Evolutionary conservation across 148 eudicot species (phyloP).

Genomic region (Camellia lanceoleosa): DNA sequence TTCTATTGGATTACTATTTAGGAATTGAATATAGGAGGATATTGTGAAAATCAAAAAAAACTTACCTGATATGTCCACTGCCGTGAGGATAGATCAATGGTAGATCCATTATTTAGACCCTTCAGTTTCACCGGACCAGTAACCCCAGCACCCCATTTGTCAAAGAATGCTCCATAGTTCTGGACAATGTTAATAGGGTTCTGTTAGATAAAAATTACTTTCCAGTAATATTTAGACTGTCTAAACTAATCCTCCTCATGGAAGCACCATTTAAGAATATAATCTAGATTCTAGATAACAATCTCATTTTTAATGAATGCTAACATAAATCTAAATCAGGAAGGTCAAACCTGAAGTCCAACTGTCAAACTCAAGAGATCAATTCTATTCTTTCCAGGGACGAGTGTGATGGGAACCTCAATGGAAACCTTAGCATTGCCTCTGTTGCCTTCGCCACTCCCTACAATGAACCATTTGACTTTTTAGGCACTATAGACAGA

Average conservation of each 20-base stretch:
- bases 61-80: constrained; percentile 91
- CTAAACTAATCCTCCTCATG: background rate
- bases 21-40: background rate
- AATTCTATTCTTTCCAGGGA: constrained; percentile 52
- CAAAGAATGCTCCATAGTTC: constrained; percentile 94
- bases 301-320: background rate
- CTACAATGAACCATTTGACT: constrained; percentile 19
- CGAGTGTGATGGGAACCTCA: constrained; percentile 55
- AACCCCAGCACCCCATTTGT: constrained; percentile 66
- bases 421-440: constrained; percentile 42
- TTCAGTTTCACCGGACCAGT: constrained; percentile 69
- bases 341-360: constrained; percentile 73
- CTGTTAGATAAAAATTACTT: constrained; percentile 2
- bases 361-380: constrained; percentile 93
- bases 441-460: constrained; percentile 38
- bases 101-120: constrained; percentile 44
- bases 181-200: constrained; percentile 19
- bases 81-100: constrained; percentile 62
- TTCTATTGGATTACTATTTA: background rate
- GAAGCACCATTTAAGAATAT: background rate
- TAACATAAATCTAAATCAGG: background rate
- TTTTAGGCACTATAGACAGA: background rate
- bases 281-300: background rate
- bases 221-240: background rate
- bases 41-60: background rate